A percentile compares a stretch with the other conserved stretches of the same genome.
Conservation (phyloP, 495 filamentous ascomycete genomes). For the Xylaria acuta region DNA sequence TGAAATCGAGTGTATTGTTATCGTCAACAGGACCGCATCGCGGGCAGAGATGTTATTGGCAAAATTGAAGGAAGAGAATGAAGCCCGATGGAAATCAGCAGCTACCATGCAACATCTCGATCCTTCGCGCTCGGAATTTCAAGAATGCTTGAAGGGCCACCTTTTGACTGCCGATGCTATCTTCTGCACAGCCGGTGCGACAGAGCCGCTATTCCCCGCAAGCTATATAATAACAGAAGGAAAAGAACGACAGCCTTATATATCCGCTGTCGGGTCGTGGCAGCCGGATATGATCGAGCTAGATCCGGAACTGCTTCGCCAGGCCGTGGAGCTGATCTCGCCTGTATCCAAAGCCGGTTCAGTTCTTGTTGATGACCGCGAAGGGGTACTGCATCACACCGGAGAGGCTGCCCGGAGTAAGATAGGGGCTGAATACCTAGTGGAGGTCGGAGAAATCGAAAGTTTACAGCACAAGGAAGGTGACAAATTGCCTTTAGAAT, state of each 20-base stretch:
- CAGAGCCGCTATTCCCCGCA: constrained; percentile 45
- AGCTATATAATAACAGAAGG: constrained; percentile 63
- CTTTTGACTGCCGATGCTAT: constrained; percentile 68
- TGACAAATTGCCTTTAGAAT: constrained; percentile 54
- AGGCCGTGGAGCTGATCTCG: constrained; percentile 57
- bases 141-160: constrained; percentile 35
- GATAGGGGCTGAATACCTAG: constrained; percentile 65
- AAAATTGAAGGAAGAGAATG: constrained; percentile 14
- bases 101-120: constrained; percentile 11
- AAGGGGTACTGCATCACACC: constrained; percentile 62
- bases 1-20: constrained; percentile 71
- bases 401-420: constrained; percentile 76
- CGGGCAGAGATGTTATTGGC: constrained; percentile 13
- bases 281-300: constrained; percentile 79
- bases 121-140: neutral
- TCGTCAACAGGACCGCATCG: constrained; percentile 62
- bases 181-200: constrained; percentile 58
- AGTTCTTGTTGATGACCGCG: constrained; percentile 23
- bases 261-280: constrained; percentile 74
- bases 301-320: constrained; percentile 69
- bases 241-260: constrained; percentile 65
- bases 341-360: constrained; percentile 17
- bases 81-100: constrained; percentile 6
- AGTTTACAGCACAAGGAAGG: constrained; percentile 58
- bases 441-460: constrained; percentile 75